Base-by-base conservation (phyloP, 1,284 basidiomycete species). In the Pascua sp. region DNA sequence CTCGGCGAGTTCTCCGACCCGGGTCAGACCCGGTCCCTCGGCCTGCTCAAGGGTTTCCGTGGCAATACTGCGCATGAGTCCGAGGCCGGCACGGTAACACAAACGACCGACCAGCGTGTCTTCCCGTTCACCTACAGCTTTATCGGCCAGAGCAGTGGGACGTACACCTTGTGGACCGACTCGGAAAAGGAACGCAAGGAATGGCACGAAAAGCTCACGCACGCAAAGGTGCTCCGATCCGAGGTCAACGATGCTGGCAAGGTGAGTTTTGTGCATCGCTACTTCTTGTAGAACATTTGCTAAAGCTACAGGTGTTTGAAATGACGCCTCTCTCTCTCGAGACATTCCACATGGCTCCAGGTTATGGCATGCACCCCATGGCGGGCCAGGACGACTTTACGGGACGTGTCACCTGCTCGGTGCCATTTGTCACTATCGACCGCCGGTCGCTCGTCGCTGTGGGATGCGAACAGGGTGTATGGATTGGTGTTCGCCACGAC, bases 401-500 rank as follows among this genome's bases (percentile, higher is more conserved):
- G 0, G 91, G 91, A 2, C 88, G 89, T 67, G 91, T 96, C 47
- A 93, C 91, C 2, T 96, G 92, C 71, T 93, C 91, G 0, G 89
- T 93, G 24, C 91, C 94, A 4, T 94, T 95, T 72, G 89, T 82
- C 53, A 91, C 91, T 2, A 81, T 84, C 7, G 91, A 97, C 72
- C 86, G 89, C 5, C 84, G 91, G 45, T 83, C 84, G 2, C 81
- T 98, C 15, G 87, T 97, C 16, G 92, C 94, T 0, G 87, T 97
- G 64, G 94, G 94, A 17, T 96, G 93, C 74, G 87, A 90, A 0
- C 91, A 97, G 69, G 95, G 95, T 41, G 90, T 98, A 2, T 98
- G 92, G 91, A 95, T 98, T 63, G 95, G 94, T 0, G 87, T 96
- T 75, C 84, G 90, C 38, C 88, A 90, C 67, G 88, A 95, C 71